Conservation (phyloP, 179 eudicot species). For the Nepenthes alata region DNA sequence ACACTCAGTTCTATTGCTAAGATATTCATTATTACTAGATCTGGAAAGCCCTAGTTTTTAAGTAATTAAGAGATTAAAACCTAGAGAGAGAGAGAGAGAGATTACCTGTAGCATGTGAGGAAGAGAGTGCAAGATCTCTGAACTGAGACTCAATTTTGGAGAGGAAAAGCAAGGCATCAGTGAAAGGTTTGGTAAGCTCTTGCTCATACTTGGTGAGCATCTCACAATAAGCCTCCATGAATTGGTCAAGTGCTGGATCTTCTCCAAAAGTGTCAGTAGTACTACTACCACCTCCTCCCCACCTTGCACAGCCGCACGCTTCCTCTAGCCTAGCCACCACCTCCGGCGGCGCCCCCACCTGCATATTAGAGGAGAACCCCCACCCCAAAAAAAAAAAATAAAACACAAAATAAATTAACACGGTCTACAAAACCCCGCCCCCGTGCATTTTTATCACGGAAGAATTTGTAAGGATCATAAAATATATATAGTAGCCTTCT, state of each 20-base stretch:
- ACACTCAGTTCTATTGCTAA: no score
- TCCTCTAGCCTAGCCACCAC: conserved; percentile 82
- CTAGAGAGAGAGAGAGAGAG: no score
- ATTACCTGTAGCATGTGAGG: conserved; percentile 15
- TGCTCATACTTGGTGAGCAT: conserved; percentile 87
- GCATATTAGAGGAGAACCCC: background rate
- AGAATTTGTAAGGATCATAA: no score
- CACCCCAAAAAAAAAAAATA: background rate
- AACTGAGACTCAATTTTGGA: conserved; percentile 76
- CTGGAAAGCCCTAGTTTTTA: no score
- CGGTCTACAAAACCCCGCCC: background rate
- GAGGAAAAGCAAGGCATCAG: conserved; percentile 85
- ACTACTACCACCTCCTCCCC: conserved; percentile 14
- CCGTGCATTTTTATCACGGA: background rate
- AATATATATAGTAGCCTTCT: no score
- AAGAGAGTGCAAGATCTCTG: conserved; percentile 58
- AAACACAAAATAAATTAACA: background rate
- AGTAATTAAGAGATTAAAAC: no score
- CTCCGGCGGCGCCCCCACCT: conserved; percentile 96
- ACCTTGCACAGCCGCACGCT: conserved; percentile 28
- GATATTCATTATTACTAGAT: no score
- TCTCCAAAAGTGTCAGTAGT: conserved; percentile 30
- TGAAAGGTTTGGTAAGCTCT: conserved; percentile 84
- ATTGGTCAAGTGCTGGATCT: conserved; percentile 89
- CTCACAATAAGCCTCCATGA: conserved; percentile 96